Percentiles rank a stretch among this genome's conserved stretches.
Conservation (phyloP, 2,329 filamentous ascomycete species). For the Cladosporium austrohemisphaericum region DNA sequence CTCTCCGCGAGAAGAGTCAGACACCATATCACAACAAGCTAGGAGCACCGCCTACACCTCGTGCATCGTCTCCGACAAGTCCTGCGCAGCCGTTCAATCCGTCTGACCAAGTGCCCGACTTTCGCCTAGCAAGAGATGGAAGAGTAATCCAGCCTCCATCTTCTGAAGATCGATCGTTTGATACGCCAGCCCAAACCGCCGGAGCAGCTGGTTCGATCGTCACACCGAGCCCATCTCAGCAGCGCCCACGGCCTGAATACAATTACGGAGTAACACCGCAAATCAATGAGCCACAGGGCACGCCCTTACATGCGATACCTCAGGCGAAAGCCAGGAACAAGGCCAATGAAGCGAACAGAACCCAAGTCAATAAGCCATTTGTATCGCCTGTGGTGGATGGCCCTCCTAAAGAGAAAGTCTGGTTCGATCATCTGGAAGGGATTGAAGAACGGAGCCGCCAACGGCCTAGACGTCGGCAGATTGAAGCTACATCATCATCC, state of each 20-base stretch:
- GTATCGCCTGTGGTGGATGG: constrained; percentile 24
- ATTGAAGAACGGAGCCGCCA: constrained; percentile 12
- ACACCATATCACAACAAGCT: not conserved
- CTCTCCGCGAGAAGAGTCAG: not conserved
- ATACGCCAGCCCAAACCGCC: not conserved
- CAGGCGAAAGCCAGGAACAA: constrained; percentile 17
- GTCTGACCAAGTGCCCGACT: constrained; percentile 22
- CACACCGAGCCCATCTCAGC: constrained; percentile 4
- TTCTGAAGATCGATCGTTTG: not conserved
- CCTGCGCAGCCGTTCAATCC: constrained; percentile 19
- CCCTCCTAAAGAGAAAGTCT: constrained; percentile 24
- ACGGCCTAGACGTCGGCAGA: not conserved
- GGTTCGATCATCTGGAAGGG: constrained; percentile 30
- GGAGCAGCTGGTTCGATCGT: not conserved
- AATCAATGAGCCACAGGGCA: constrained; percentile 20
- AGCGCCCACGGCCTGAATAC: constrained; percentile 5
- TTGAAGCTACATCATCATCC: not conserved
- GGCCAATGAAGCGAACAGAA: constrained; percentile 20
- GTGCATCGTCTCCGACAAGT: constrained; percentile 29
- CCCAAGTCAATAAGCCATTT: constrained; percentile 30
- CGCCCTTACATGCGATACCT: constrained; percentile 26
- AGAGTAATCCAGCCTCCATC: constrained; percentile 16
- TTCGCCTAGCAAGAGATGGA: constrained; percentile 22
- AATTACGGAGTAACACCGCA: constrained; percentile 16
- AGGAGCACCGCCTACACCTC: constrained; percentile 27